These are phyloP conservation scores for Hanseniaspora singularis DNA, from an alignment of 805 yeast genomes.

Conservation along the genomic window DNA sequence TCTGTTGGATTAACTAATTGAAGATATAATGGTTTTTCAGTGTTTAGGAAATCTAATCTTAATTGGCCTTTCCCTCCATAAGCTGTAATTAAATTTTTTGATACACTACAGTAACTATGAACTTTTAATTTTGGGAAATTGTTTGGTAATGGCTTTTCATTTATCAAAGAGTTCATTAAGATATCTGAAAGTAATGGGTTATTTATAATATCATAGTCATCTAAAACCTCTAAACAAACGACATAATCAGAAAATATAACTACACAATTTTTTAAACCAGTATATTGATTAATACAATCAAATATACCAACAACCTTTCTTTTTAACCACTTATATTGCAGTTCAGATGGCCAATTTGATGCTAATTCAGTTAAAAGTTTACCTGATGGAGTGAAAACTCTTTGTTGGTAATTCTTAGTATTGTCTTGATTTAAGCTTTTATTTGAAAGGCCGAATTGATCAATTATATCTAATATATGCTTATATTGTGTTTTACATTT, in stretches of 20 bases:
- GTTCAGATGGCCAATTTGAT: conserved; percentile 71
- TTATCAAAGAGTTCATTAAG: conserved; percentile 78
- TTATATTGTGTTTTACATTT: conserved; percentile 34
- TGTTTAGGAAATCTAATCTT: conserved; percentile 21
- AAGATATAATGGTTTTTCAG: conserved; percentile 3
- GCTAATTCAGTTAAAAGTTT: conserved; percentile 77
- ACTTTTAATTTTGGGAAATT: conserved; percentile 62
- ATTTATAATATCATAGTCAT: conserved; percentile 27
- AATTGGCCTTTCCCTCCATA: conserved; percentile 23
- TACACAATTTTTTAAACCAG: conserved; percentile 40
- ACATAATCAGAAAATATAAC: conserved; percentile 73
- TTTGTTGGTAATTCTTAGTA: conserved; percentile 36
- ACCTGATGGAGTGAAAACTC: conserved; percentile 86
- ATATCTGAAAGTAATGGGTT: conserved; percentile 62
- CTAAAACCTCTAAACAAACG: conserved; percentile 47
- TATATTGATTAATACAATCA: conserved; percentile 33
- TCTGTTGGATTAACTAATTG: conserved; percentile 15
- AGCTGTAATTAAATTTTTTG: conserved; percentile 41
- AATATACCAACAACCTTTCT: conserved; percentile 73
- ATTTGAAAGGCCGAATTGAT: conserved; percentile 58
- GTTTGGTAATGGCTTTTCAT: conserved; percentile 61
- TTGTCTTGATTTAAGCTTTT: conserved; percentile 22
- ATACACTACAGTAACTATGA: conserved; percentile 51
- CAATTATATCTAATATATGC: conserved; percentile 53
- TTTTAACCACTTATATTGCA: conserved; percentile 80